These are phyloP conservation scores for Piper betle DNA, from an alignment of 164 flowering plant genomes.

Conservation along the genomic window DNA sequence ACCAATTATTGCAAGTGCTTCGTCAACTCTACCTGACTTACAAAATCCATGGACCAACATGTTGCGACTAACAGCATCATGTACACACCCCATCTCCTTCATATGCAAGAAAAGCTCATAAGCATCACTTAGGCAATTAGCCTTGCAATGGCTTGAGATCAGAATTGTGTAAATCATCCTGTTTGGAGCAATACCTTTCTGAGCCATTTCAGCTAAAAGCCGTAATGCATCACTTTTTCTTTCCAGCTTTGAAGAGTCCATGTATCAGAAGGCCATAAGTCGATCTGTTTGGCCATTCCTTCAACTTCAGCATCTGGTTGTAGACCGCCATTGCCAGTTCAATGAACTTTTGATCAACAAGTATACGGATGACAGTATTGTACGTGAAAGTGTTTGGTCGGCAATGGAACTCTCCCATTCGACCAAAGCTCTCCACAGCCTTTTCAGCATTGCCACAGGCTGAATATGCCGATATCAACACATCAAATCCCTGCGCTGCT, in stretches of 20 bases:
- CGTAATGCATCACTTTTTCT: conserved; percentile 31
- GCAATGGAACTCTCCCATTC: conserved; percentile 51
- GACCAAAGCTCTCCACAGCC: conserved; percentile 62
- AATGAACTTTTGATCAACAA: conserved; percentile 26
- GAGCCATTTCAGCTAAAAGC: conserved; percentile 62
- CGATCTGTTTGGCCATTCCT: conserved; percentile 28
- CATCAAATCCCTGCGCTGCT: conserved; percentile 29
- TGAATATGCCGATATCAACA: conserved; percentile 39
- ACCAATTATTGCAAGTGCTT: conserved; percentile 32
- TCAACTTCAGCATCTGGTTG: conserved; percentile 54
- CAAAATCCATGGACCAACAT: conserved; percentile 62
- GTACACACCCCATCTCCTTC: conserved; percentile 29
- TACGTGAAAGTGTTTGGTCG: conserved; percentile 48
- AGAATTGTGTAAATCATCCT: conserved; percentile 32
- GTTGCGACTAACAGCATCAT: conserved; percentile 39
- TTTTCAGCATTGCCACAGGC: conserved; percentile 34
- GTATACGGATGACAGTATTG: conserved; percentile 37
- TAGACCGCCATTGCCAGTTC: conserved; percentile 64
- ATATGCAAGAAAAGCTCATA: conserved; percentile 27
- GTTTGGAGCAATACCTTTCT: conserved; percentile 39
- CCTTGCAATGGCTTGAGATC: conserved; percentile 52
- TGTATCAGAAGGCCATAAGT: conserved; percentile 55
- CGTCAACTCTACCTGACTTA: conserved; percentile 48
- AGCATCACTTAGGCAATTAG: conserved; percentile 42
- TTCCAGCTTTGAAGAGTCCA: conserved; percentile 53